Evolutionary conservation across 495 filamentous ascomycete species (phyloP).

Genomic region (Cairneyella variabilis): DNA sequence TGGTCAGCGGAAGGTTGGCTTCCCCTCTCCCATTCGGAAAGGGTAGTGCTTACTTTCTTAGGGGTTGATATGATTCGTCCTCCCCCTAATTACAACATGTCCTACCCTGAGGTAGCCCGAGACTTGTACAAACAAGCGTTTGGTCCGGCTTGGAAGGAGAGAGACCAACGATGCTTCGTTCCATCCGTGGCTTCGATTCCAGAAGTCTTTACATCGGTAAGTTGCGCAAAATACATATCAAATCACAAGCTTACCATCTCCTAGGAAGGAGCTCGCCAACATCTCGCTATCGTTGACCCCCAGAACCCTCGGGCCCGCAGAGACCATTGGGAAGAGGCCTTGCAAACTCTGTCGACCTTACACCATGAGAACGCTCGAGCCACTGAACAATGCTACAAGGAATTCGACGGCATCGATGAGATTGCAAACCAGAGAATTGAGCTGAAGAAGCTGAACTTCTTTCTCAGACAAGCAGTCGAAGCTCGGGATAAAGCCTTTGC

Average conservation of each 20-base stretch:
- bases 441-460: no score
- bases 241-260: no score
- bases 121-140: constrained; percentile 1
- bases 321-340: no score
- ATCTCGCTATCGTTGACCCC: neutral
- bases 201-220: constrained; percentile 7
- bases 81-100: neutral
- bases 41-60: neutral
- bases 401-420: no score
- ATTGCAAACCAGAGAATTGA: no score
- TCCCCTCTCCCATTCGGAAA: neutral
- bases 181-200: neutral
- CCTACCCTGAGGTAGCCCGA: neutral
- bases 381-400: no score
- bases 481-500: no score
- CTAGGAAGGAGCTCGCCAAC: neutral
- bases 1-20: constrained; percentile 3
- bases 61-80: constrained; percentile 6
- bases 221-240: no score
- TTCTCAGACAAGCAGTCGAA: no score
- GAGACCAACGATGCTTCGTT: neutral
- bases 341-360: no score
- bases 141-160: neutral
- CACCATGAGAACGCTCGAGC: no score
- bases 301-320: neutral